Evolutionary conservation across 306 rosid species (phyloP).

Genomic region (Glycyrrhiza uralensis): DNA sequence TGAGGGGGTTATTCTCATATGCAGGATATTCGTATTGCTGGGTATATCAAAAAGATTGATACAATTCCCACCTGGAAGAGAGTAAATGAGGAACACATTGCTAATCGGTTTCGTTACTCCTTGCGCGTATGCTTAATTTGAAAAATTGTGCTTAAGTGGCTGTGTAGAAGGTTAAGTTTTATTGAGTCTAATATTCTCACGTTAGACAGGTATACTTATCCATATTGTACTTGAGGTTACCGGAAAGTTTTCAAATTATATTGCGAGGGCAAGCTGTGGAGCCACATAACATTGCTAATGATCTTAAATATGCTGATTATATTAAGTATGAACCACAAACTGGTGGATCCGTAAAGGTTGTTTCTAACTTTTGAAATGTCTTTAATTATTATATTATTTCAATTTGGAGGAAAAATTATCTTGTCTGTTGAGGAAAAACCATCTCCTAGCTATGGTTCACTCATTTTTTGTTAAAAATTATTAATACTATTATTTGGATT

Average conservation of each 20-base stretch:
- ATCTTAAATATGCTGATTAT: conserved; percentile 64
- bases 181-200: conserved; percentile 25
- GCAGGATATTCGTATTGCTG: conserved; percentile 76
- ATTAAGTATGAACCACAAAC: conserved; percentile 62
- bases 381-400: conserved; percentile 10
- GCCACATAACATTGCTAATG: conserved; percentile 72
- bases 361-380: conserved; percentile 15
- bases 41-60: conserved; percentile 49
- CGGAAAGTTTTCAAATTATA: conserved; percentile 55
- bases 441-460: conserved; percentile 3
- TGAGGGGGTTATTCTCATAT: conserved; percentile 17
- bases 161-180: background rate
- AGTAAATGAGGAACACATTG: conserved; percentile 72
- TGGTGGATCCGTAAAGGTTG: conserved; percentile 63
- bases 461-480: background rate
- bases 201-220: conserved; percentile 74
- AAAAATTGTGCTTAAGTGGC: background rate
- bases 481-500: conserved; percentile 11
- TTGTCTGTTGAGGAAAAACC: background rate
- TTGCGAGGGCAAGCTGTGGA: conserved; percentile 73
- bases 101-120: conserved; percentile 61
- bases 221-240: conserved; percentile 79
- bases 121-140: conserved; percentile 65
- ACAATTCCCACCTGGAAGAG: conserved; percentile 24
- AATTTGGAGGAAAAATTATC: background rate